These are phyloP conservation scores for Podospora australis DNA, from an alignment of 495 filamentous ascomycete species.

Conservation along the genomic window DNA sequence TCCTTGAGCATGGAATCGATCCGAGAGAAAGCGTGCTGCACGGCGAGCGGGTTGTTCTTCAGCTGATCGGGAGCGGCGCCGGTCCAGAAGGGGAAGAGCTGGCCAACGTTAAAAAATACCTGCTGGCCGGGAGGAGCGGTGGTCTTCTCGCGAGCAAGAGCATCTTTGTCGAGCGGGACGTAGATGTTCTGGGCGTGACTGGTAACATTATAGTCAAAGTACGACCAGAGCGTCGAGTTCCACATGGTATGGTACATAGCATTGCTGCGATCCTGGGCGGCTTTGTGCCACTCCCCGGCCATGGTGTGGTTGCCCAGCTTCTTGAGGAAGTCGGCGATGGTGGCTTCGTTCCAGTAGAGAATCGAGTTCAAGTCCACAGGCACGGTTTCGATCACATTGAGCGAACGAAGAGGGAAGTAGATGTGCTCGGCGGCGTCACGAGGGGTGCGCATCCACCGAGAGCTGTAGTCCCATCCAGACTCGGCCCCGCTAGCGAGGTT, in stretches of 20 bases:
- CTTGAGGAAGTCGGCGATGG: constrained; percentile 33
- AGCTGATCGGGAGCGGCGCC: constrained; percentile 40
- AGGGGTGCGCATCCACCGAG: constrained; percentile 35
- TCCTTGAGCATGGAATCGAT: constrained; percentile 30
- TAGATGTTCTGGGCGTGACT: constrained; percentile 33
- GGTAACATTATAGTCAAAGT: constrained; percentile 49
- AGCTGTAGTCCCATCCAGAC: constrained; percentile 42
- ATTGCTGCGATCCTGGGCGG: constrained; percentile 32
- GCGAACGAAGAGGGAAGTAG: constrained; percentile 46
- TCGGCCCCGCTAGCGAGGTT: constrained; percentile 46
- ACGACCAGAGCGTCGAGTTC: constrained; percentile 40
- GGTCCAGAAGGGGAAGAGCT: constrained; percentile 48
- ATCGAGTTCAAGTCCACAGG: constrained; percentile 47
- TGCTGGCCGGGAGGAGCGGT: constrained; percentile 34
- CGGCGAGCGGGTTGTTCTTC: constrained; percentile 40
- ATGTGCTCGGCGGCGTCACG: constrained; percentile 38
- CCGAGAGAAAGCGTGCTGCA: constrained; percentile 32
- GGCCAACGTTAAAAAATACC: constrained; percentile 36
- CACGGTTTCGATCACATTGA: constrained; percentile 35
- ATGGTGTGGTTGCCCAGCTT: constrained; percentile 23
- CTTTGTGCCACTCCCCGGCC: constrained; percentile 25
- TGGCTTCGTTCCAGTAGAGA: constrained; percentile 42
- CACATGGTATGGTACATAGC: constrained; percentile 44
- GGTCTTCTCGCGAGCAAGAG: constrained; percentile 21
- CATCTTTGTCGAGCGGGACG: constrained; percentile 32